Evolutionary conservation across 169 alveolate genomes (phyloP).

Genomic region (Plasmodium coatneyi): DNA sequence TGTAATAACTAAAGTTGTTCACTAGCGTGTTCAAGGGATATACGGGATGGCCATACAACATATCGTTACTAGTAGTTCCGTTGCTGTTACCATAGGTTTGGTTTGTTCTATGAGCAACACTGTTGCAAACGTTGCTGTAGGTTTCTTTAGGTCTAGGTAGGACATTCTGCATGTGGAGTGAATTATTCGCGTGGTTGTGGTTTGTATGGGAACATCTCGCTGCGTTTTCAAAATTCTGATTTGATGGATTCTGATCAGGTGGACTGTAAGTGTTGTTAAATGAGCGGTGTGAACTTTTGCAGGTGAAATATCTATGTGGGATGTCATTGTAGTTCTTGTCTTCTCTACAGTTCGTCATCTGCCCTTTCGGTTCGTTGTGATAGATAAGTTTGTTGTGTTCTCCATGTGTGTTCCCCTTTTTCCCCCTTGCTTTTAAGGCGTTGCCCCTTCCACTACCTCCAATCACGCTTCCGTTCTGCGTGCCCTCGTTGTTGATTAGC

Average conservation of each 20-base stretch:
- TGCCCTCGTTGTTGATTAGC: neutral
- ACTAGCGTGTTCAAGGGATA: constrained; percentile 13
- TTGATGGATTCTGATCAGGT: neutral
- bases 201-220: neutral
- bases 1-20: constrained; percentile 12
- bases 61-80: neutral
- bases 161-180: neutral
- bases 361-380: neutral
- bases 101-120: neutral
- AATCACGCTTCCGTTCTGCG: neutral
- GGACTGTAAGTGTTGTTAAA: neutral
- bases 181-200: neutral
- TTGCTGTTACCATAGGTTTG: neutral
- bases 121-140: neutral
- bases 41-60: neutral
- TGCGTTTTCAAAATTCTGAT: constrained; percentile 6
- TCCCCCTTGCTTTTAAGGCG: neutral
- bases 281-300: neutral
- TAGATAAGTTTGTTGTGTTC: neutral
- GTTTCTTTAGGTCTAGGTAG: neutral
- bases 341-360: neutral
- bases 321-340: neutral
- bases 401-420: neutral
- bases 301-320: neutral
- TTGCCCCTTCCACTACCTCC: neutral